phyloP scores from a whole-genome alignment of 1,284 basidiomycete genomes.

The Trametes sp. region DNA sequence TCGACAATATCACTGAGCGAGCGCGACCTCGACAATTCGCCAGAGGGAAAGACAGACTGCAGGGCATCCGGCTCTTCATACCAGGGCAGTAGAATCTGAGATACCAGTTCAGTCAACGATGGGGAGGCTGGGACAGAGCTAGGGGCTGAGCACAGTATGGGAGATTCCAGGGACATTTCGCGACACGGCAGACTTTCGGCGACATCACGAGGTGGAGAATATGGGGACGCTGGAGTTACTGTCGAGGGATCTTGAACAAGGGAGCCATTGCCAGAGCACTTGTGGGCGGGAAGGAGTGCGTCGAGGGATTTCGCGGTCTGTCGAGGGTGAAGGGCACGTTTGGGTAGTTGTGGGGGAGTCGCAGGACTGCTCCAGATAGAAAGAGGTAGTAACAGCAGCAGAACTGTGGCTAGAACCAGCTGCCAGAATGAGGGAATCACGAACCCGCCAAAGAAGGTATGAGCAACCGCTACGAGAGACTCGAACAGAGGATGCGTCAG shows the following conservation, averaged over 20 bases:
- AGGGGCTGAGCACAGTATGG: neutral
- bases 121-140: neutral
- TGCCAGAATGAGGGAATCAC: neutral
- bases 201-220: neutral
- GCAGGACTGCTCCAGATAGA: neutral
- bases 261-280: too few relatives aligned
- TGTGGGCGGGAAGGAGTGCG: too few relatives aligned
- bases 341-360: neutral
- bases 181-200: neutral
- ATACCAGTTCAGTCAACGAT: neutral
- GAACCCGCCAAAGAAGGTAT: neutral
- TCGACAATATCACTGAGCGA: conserved; percentile 11
- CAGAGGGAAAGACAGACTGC: neutral
- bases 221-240: too few relatives aligned
- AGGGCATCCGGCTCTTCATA: neutral
- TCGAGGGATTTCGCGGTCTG: too few relatives aligned
- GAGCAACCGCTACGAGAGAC: neutral
- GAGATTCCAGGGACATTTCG: neutral
- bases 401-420: neutral
- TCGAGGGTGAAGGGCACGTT: neutral
- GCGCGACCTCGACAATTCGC: neutral
- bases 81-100: neutral
- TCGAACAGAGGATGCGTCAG: conserved; percentile 1
- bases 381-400: neutral
- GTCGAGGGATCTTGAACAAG: too few relatives aligned